These are phyloP conservation scores for Diversispora eburnea DNA, from an alignment of 192 early-diverging fungal species.

Conservation along the genomic window DNA sequence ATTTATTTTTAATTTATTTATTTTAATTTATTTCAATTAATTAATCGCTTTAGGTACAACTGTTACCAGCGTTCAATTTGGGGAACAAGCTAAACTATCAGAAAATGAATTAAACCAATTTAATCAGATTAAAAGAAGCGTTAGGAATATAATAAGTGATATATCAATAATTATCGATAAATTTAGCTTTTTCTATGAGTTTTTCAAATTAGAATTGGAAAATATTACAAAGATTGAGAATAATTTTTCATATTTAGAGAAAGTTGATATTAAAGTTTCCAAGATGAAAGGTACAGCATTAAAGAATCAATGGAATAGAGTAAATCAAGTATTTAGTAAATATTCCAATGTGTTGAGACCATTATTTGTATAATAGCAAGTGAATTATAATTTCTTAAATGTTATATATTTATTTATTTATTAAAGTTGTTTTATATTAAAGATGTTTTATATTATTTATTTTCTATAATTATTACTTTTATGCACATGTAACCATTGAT, in stretches of 20 bases:
- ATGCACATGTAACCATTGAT: no score
- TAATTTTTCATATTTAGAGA: not conserved
- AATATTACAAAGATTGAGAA: not conserved
- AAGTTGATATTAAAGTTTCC: not conserved
- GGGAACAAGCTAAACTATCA: slow-evolving; percentile 2
- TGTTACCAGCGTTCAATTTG: not conserved
- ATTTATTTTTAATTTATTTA: no score
- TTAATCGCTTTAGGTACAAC: not conserved
- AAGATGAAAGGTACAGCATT: slow-evolving; percentile 11
- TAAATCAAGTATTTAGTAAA: not conserved
- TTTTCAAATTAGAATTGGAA: not conserved
- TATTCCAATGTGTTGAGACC: no score
- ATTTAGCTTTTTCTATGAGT: slow-evolving; percentile 6
- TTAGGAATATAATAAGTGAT: not conserved
- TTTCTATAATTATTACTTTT: no score
- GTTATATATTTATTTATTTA: no score
- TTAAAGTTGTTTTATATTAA: no score
- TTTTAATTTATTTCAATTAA: no score
- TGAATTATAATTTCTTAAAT: no score
- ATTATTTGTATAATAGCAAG: no score
- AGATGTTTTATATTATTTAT: no score
- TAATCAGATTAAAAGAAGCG: not conserved
- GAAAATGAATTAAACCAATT: slow-evolving; percentile 13
- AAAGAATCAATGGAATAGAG: slow-evolving; percentile 7
- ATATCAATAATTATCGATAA: not conserved